Base-by-base conservation (phyloP, 306 rosid genomes). In the Medicago ruthenica region DNA sequence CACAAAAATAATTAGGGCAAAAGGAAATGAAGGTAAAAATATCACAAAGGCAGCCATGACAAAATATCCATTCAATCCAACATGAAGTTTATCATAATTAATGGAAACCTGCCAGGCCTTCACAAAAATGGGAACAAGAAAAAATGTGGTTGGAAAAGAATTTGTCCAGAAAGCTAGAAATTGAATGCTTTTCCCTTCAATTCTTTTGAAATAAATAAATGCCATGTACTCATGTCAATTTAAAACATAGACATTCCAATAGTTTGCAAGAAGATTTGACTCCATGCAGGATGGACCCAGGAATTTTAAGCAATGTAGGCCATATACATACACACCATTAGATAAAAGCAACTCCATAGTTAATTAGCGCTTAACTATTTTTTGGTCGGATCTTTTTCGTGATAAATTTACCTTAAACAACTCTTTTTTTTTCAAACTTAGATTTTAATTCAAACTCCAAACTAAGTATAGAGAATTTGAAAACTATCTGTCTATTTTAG, bases 21-120 rank as follows among this genome's bases (percentile, higher is more conserved):
- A 79, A 42, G 11, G 71, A 73, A 54, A 61, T 74, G 60, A 63
- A 39, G 39, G 57, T 20, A 22, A 47, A 10, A 51, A 53, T 50
- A 69, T 17, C 27, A 41, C 45, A 16, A 17, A 24, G n/a, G 20
- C 34, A 16, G 22, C 9, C 27, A 17, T 11, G 21, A 53, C 34
- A 63, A 11, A 18, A 44, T 31, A 61, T 42, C 37, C 40, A 34
- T 69, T 39, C 1, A 15, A 40, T 24, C 24, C 24, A 36, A 36
- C 65, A 21, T 22, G 39, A 59, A 36, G 24, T 15, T 60, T 78
- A 50, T 21, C 55, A 41, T 14, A 63, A 64, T 5, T 51, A 12
- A 17, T 17, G 53, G 6, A 36, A 34, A 62, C 60, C 64, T 12
- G 7, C 18, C 7, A 79, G 63, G 60, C 53, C 39, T 48, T 42